Conservation (phyloP, 345 rosid genomes). For the Aurinia saxatilis region DNA sequence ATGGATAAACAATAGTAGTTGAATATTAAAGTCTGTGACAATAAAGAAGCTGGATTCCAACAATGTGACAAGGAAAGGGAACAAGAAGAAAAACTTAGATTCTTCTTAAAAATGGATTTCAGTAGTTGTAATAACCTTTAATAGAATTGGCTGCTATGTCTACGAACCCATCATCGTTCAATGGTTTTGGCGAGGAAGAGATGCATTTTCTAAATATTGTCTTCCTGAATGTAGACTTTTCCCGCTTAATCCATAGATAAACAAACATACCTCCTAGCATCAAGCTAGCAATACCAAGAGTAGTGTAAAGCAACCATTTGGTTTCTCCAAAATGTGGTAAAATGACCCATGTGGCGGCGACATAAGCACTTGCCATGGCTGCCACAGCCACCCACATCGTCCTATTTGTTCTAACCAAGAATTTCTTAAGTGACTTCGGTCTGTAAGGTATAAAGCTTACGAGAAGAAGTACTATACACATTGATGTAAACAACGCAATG, state of each 20-base stretch:
- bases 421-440: conserved; percentile 7
- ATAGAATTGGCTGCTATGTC: too few relatives aligned
- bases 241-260: background rate
- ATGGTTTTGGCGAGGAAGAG: background rate
- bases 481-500: conserved; percentile 35
- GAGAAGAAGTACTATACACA: conserved; percentile 28
- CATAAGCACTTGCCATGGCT: conserved; percentile 33
- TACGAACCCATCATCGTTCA: too few relatives aligned
- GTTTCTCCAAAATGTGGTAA: conserved; percentile 1
- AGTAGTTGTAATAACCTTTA: too few relatives aligned
- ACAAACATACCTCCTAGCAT: background rate
- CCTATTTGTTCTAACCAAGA: conserved; percentile 22
- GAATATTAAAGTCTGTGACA: too few relatives aligned
- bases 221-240: background rate
- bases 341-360: conserved; percentile 21
- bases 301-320: conserved; percentile 17
- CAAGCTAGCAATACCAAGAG: conserved; percentile 1
- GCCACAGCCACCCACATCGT: conserved; percentile 33
- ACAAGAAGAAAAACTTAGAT: too few relatives aligned
- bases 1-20: too few relatives aligned
- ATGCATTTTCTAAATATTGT: background rate
- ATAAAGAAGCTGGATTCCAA: too few relatives aligned
- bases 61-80: too few relatives aligned
- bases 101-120: too few relatives aligned
- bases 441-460: conserved; percentile 26